These are phyloP conservation scores for Gastrolobium bilobum DNA, from an alignment of 306 rosid genomes.

Conservation along the genomic window DNA sequence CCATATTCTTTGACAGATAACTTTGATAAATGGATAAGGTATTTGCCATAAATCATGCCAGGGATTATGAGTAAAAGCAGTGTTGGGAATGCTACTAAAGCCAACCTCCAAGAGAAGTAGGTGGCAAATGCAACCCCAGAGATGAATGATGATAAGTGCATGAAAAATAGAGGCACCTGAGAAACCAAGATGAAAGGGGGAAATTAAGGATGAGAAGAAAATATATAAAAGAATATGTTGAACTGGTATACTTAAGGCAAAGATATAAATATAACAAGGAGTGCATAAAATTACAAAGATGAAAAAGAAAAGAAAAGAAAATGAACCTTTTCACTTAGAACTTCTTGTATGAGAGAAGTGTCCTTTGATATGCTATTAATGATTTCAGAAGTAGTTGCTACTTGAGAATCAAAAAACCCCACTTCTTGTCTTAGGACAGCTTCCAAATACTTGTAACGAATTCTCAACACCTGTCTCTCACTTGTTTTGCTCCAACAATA, in stretches of 20 bases:
- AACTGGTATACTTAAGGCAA: too few species aligned
- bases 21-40: conserved; percentile 71
- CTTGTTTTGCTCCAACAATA: conserved; percentile 98
- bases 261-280: too few species aligned
- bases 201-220: not conserved
- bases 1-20: conserved; percentile 67
- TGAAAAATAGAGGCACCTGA: conserved; percentile 84
- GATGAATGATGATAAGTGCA: conserved; percentile 87
- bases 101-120: conserved; percentile 84
- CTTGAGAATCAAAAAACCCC: conserved; percentile 88
- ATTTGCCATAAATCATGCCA: conserved; percentile 87
- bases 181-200: not conserved
- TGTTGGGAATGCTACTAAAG: conserved; percentile 85
- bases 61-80: conserved; percentile 85
- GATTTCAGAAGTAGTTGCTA: conserved; percentile 88
- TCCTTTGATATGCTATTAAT: conserved; percentile 87
- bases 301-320: not conserved
- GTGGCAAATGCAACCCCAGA: conserved; percentile 84
- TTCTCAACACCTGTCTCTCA: conserved; percentile 85
- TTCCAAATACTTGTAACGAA: conserved; percentile 89
- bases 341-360: conserved; percentile 88
- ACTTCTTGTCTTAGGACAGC: conserved; percentile 94
- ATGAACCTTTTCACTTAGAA: conserved; percentile 88
- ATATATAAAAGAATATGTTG: not conserved
- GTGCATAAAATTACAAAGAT: not conserved